Conservation (phyloP, 129 eudicot species). For the Flaveria trinervia region DNA sequence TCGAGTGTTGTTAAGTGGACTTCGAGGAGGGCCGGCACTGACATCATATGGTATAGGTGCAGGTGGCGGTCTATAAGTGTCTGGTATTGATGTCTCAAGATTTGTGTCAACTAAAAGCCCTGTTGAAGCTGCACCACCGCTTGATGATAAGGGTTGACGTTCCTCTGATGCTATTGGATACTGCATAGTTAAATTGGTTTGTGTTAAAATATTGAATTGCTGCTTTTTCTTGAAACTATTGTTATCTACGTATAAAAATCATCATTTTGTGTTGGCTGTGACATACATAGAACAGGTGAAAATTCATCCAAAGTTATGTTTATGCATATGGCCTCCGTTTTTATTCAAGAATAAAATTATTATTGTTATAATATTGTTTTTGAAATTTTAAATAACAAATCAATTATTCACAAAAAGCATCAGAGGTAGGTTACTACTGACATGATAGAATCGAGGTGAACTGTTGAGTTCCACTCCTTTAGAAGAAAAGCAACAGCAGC, state of each 20-base stretch:
- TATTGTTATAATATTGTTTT: background rate
- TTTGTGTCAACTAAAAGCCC: conserved; percentile 89
- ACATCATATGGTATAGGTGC: conserved; percentile 84
- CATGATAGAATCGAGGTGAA: conserved; percentile 64
- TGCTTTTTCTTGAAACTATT: background rate
- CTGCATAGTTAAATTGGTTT: conserved; percentile 39
- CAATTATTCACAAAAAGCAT: background rate
- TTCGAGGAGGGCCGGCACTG: conserved; percentile 45
- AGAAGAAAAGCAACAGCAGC: conserved; percentile 79
- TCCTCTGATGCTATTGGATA: conserved; percentile 83
- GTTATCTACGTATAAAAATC: background rate
- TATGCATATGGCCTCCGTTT: background rate
- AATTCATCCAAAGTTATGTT: background rate
- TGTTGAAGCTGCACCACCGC: conserved; percentile 50
- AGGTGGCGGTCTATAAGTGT: conserved; percentile 88
- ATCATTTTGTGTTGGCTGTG: background rate
- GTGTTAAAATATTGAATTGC: background rate
- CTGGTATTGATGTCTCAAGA: conserved; percentile 82
- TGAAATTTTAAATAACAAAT: background rate
- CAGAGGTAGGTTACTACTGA: conserved; percentile 34
- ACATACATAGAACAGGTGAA: background rate
- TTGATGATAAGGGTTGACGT: conserved; percentile 72
- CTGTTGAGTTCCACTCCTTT: conserved; percentile 55
- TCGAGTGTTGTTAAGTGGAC: conserved; percentile 41
- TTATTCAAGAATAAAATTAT: background rate